phyloP scores from a whole-genome alignment of 768 basidiomycete species.

The Mycena rebaudengoi region DNA sequence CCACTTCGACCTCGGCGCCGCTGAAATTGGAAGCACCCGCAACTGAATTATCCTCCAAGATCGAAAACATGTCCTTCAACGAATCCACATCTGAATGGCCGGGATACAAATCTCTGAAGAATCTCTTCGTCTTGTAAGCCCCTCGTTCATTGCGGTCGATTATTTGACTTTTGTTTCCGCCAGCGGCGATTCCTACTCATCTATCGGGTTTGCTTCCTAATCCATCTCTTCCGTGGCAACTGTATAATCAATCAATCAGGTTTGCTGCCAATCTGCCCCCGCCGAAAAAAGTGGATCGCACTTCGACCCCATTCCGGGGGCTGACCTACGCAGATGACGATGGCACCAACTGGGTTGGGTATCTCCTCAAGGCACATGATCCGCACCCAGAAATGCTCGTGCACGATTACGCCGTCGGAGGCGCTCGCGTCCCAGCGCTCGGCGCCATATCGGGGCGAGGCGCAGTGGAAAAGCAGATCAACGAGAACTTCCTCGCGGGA shows the following conservation, averaged over 20 bases:
- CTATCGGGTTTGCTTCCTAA: constrained; percentile 51
- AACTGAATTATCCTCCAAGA: neutral
- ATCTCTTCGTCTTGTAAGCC: constrained; percentile 65
- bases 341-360: constrained; percentile 70
- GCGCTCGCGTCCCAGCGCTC: constrained; percentile 54
- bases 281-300: constrained; percentile 53
- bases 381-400: constrained; percentile 56
- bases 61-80: constrained; percentile 10
- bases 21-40: too few species aligned
- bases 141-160: neutral
- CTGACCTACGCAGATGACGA: constrained; percentile 54
- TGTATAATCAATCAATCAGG: too few species aligned
- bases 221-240: too few species aligned
- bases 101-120: constrained; percentile 49
- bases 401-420: constrained; percentile 66
- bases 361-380: constrained; percentile 55
- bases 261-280: constrained; percentile 27
- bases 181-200: constrained; percentile 72
- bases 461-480: constrained; percentile 23
- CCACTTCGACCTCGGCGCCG: too few species aligned
- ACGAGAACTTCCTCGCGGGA: constrained; percentile 45
- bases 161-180: neutral
- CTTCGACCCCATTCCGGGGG: constrained; percentile 61
- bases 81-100: constrained; percentile 42
- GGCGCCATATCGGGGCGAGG: constrained; percentile 51